Evolutionary conservation across 192 early-diverging fungal species (phyloP), one percentile per base, ranked within the genome.

Genomic region (Gamsiella multidivaricata): DNA sequence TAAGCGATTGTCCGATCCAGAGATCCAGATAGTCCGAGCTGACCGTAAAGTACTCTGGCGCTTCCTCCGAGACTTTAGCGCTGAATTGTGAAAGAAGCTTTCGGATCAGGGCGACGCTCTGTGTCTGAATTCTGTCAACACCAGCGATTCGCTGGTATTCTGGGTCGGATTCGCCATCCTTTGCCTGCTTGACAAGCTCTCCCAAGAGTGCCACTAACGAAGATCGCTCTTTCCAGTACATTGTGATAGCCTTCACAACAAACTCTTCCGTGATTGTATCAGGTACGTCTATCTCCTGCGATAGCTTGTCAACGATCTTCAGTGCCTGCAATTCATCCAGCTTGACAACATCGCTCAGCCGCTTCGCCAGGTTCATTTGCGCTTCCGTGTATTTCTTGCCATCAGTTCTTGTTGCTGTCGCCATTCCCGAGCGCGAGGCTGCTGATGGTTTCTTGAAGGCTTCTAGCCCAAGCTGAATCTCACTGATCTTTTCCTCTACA

Each of bases 291-390:
- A 57, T n/a, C 17, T 56, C 65, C 17, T 37, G 3, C 4, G 58
- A 37, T 17, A 78, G 46, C 4, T 69, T 60, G 11, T 68, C 65
- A 17, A 78, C 41, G 33, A 68, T 42, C 12, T 36, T 64, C 33
- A 78, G 47, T 14, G 74, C 74, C 36, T 83, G 82, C 28, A 68
- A 29, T 70, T 85, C 84, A 31, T 85, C 70, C 41, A 85, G 41
- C 26, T 80, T 62, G 54, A 79, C 60, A 7, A 43, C 43, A 47
- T 81, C 80, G 20, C 82, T 81, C 15, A 85, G 41, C 41, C 55
- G 68, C 33, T 69, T 74, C 12, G 82, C 66, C 25, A 85, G 49
- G n/a, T 75, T 82, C 41, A 72, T 54, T 47, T 85, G 80, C 15
- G 62, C 32, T 6, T 67, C 72, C 1, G 68, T 67, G 55, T 79